Evolutionary conservation across 805 yeast genomes (phyloP), one percentile per base, ranked within the genome.

Genomic region (Ogataea paraovalis): DNA sequence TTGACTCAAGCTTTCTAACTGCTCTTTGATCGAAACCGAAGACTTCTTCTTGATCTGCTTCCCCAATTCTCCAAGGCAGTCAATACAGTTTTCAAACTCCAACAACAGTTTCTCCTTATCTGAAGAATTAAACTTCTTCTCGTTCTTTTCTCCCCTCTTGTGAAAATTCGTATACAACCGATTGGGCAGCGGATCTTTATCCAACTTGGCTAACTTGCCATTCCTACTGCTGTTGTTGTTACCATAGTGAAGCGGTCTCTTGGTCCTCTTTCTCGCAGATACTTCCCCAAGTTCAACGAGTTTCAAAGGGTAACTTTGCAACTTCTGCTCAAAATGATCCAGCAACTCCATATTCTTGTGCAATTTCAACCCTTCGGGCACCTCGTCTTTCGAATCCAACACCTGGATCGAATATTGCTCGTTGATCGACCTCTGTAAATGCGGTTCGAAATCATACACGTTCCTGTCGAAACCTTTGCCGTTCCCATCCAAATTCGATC

Each of bases 91-190:
- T 45, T 83, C 88, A 27, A 80, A 78, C 56, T 85, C 92, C 8
- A 69, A 61, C 42, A 75, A 66, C 39, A 81, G 69, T 46, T 75
- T 72, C 42, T 72, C 76, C 22, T 77, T 68, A 53, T 85, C 91
- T 2, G 75, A 67, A 32, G 70, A 70, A 25, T 72, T 66, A 77
- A 83, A 80, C 41, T 78, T 72, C 49, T 74, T 75, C 62, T 87
- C 96, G 44, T 82, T 83, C 46, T 77, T 77, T 52, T 76, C 78
- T 80, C 84, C 78, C 36, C 76, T 71, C 38, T 73, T 72, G 64
- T 85, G 91, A 55, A 73, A 78, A 13, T 67, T 51, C 27, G 62
- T 56, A 59, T 69, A 82, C 13, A 68, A 18, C 0, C 60, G 54
- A 59, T 80, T 85, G 1, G 63, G 55, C 42, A 86, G 65, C 4